Conservation (phyloP, 352 stramenopile species). For the Globisporangium paddicum region DNA sequence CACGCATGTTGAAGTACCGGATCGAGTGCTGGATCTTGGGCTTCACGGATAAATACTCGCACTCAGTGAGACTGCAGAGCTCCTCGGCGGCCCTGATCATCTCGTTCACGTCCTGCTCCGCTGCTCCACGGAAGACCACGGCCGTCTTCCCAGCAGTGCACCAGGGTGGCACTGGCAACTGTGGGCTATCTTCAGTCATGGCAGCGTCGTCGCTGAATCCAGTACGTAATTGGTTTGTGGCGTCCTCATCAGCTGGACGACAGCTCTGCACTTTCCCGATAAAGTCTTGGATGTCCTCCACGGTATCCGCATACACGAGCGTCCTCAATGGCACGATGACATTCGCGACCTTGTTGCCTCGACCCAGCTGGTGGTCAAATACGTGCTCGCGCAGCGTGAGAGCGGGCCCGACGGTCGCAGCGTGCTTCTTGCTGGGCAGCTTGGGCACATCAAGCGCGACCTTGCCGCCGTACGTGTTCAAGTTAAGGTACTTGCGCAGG, state of each 20-base stretch:
- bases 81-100: conserved; percentile 34
- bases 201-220: neutral
- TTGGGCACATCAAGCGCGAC: conserved; percentile 26
- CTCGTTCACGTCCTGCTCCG: conserved; percentile 36
- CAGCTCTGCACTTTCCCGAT: conserved; percentile 30
- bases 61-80: conserved; percentile 39
- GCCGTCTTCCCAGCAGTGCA: conserved; percentile 39
- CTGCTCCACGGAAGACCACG: conserved; percentile 44
- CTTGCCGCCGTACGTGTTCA: conserved; percentile 54
- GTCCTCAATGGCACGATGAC: conserved; percentile 39
- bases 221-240: neutral
- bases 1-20: conserved; percentile 58
- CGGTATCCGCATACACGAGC: conserved; percentile 49
- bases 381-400: conserved; percentile 50
- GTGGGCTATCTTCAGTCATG: neutral
- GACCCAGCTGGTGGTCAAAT: conserved; percentile 53
- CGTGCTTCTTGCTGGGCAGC: conserved; percentile 32
- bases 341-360: conserved; percentile 53
- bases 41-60: conserved; percentile 51
- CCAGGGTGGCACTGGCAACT: conserved; percentile 20
- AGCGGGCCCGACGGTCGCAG: conserved; percentile 39
- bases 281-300: conserved; percentile 40
- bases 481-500: conserved; percentile 59
- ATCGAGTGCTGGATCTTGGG: conserved; percentile 47
- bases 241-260: neutral